phyloP scores from a whole-genome alignment of 1,284 basidiomycete species.

The Coniferiporia sulphurascens region DNA sequence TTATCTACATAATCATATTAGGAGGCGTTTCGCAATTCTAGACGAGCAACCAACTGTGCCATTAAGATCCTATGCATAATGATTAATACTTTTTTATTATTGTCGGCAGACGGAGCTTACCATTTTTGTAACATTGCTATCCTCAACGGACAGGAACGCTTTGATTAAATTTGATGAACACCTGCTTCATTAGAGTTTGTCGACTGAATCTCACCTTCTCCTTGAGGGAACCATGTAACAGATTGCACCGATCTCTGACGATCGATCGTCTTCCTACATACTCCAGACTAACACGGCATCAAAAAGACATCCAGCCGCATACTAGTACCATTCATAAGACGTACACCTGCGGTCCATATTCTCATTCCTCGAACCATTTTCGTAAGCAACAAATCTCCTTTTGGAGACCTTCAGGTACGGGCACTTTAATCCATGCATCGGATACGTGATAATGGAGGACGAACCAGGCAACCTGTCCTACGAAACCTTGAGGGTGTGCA shows the following conservation, averaged over 20 bases:
- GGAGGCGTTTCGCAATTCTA: neutral
- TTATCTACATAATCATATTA: neutral
- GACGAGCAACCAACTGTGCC: constrained; percentile 35
- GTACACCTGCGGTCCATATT: constrained; percentile 63
- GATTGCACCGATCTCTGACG: constrained; percentile 57
- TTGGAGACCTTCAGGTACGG: constrained; percentile 51
- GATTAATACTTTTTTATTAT: neutral
- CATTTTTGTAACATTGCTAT: constrained; percentile 44
- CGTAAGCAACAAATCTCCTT: constrained; percentile 56
- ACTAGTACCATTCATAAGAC: constrained; percentile 21
- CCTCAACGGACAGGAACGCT: constrained; percentile 58
- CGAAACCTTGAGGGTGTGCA: constrained; percentile 69
- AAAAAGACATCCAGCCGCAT: neutral
- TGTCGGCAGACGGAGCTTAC: constrained; percentile 26
- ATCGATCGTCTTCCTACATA: constrained; percentile 67
- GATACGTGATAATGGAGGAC: constrained; percentile 1
- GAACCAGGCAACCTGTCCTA: constrained; percentile 75
- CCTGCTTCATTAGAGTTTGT: neutral
- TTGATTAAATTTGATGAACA: neutral
- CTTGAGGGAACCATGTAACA: constrained; percentile 66
- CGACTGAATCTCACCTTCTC: constrained; percentile 42
- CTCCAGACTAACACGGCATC: constrained; percentile 49
- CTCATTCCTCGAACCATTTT: constrained; percentile 69
- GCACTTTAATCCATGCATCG: neutral
- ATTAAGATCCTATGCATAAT: constrained; percentile 40